A percentile compares a stretch with the other conserved stretches of the same genome.
Conservation (phyloP, 305 asterid species). For the Nicotiana rustica region DNA sequence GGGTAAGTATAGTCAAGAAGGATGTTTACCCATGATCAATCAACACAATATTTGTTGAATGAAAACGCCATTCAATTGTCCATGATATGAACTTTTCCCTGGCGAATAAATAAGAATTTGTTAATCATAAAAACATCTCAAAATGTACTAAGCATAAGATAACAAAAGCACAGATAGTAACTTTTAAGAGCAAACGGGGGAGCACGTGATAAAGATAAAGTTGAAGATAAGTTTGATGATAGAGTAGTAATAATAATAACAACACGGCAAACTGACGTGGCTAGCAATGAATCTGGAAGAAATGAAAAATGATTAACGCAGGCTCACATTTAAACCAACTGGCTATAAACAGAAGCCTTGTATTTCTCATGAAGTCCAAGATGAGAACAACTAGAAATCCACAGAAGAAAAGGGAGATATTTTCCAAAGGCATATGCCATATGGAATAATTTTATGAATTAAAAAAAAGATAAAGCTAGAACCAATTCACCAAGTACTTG, state of each 20-base stretch:
- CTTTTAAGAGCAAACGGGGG: neutral
- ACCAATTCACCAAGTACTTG: conserved; percentile 1
- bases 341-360: neutral
- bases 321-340: too few relatives aligned
- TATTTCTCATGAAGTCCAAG: conserved; percentile 5
- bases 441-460: neutral
- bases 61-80: conserved; percentile 88
- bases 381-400: neutral
- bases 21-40: conserved; percentile 76
- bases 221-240: neutral
- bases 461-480: neutral
- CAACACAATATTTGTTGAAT: conserved; percentile 65
- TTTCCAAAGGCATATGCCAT: neutral
- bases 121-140: neutral
- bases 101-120: conserved; percentile 39
- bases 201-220: neutral
- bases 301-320: too few relatives aligned
- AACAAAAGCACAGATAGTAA: neutral
- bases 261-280: neutral
- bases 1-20: neutral
- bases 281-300: too few relatives aligned
- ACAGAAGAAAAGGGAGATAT: neutral
- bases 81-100: conserved; percentile 80
- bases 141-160: neutral
- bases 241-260: neutral